Evolutionary conservation across 1,284 basidiomycete species (phyloP), one percentile per base, ranked within the genome.

Genomic region (Ceratobasidium sp.): DNA sequence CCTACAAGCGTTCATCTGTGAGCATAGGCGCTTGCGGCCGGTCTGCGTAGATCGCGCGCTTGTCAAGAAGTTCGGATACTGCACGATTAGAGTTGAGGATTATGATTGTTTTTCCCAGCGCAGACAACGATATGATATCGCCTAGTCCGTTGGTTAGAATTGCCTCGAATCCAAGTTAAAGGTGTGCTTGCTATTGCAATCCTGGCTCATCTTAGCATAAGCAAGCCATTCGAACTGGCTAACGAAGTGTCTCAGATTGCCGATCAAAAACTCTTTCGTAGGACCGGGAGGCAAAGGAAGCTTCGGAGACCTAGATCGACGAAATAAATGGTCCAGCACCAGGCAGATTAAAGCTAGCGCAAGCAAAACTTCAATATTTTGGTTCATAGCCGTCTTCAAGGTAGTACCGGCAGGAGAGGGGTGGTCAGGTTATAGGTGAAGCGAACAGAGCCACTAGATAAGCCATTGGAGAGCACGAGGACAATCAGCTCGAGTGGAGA

Each of bases 71-170:
- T 41, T 87, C 86, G 24, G 81, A 79, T 11, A 83, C 82, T 0
- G 81, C 84, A 75, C 82, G 78, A 33, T 82, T 79, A 6, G 86
- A 85, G 76, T 87, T 89, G 51, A 88, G 79, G 31, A 88, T 80
- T 47, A 87, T 78, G 64, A 88, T 81, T 41, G 84, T 84, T 73
- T 86, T 86, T 36, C 87, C 86, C 44, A 87, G 80, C n/a, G 85
- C 81, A 51, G 80, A 79, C 47, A 87, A 79, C 75, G 87, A 87
- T 45, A 87, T 83, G 88, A 92, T 80, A 79, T 86, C 71, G 48
- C 71, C 71, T 73, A 31, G 9, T 7, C 36, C 8, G 27, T 15
- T 2, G 19, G 45, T 27, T 51, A 51, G 27, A 11, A 48, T 11
- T 4, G 19, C 11, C 15, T 22, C 45, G 24, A 51, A 33, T n/a